Conservation (phyloP, 1,139 yeast species). For the Meyerozyma sp. region DNA sequence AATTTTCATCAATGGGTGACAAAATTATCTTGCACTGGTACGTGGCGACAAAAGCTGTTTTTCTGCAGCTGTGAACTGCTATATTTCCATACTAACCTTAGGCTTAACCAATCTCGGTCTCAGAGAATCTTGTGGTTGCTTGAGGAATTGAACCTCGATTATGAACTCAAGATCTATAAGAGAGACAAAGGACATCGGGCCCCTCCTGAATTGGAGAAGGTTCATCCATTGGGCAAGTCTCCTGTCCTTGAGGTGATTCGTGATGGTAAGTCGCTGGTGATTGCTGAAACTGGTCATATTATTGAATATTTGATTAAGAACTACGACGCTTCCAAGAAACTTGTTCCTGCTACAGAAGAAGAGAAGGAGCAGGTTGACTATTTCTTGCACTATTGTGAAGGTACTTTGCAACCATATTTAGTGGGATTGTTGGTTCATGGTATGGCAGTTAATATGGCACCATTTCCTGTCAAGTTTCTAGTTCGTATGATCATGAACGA, state of each 20-base stretch:
- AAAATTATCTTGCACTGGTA: constrained; percentile 19
- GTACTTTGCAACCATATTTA: constrained; percentile 29
- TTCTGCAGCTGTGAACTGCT: no score
- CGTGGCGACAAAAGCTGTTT: constrained; percentile 3
- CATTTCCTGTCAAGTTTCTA: constrained; percentile 22
- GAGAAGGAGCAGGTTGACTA: constrained; percentile 27
- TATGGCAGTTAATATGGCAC: constrained; percentile 24
- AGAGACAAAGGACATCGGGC: constrained; percentile 27
- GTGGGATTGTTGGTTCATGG: constrained; percentile 26
- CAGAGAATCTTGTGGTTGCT: constrained; percentile 37
- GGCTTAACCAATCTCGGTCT: constrained; percentile 36
- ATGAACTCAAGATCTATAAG: constrained; percentile 28
- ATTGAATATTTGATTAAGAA: constrained; percentile 24
- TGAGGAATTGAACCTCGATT: constrained; percentile 30
- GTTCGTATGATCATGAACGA: constrained; percentile 19
- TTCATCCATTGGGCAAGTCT: constrained; percentile 39
- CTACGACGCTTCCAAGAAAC: constrained; percentile 22
- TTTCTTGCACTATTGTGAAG: constrained; percentile 37
- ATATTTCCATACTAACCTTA: constrained; percentile 6
- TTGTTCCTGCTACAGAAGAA: constrained; percentile 19
- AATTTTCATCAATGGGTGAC: constrained; percentile 2
- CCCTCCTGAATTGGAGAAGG: constrained; percentile 26
- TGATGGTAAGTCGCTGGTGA: constrained; percentile 13
- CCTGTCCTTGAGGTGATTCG: constrained; percentile 33
- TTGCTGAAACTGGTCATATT: constrained; percentile 39